Evolutionary conservation across 306 rosid genomes (phyloP).

Genomic region (Quercus wislizeni): DNA sequence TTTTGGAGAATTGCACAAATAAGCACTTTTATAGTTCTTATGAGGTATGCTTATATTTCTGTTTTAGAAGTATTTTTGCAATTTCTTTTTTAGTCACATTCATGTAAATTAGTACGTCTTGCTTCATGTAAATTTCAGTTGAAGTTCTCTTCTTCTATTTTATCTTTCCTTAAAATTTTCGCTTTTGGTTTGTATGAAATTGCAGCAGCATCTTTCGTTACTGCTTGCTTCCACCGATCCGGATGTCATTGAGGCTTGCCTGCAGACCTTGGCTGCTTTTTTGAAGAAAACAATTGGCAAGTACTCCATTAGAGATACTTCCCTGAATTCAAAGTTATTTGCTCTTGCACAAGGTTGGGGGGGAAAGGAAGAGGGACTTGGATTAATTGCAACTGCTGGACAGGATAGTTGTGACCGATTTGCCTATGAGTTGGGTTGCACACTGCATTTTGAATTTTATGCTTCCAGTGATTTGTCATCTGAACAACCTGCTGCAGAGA

Average conservation of each 20-base stretch:
- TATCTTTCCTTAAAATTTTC: slow-evolving; percentile 9
- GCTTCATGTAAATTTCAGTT: neutral
- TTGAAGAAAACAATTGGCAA: slow-evolving; percentile 91
- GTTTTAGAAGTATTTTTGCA: neutral
- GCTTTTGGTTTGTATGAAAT: slow-evolving; percentile 27
- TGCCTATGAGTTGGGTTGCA: slow-evolving; percentile 77
- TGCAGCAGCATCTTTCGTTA: slow-evolving; percentile 97
- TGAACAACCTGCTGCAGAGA: slow-evolving; percentile 37
- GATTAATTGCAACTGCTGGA: slow-evolving; percentile 76
- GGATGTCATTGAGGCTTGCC: slow-evolving; percentile 90
- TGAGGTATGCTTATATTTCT: slow-evolving; percentile 54
- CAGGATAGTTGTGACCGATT: slow-evolving; percentile 60
- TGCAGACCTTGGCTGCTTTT: slow-evolving; percentile 87
- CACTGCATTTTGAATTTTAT: slow-evolving; percentile 96
- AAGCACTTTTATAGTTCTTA: slow-evolving; percentile 94
- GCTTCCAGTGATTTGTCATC: slow-evolving; percentile 52
- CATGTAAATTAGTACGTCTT: neutral
- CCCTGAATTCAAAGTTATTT: slow-evolving; percentile 79
- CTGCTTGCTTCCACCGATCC: slow-evolving; percentile 96
- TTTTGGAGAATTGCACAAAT: slow-evolving; percentile 94
- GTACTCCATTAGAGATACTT: slow-evolving; percentile 71
- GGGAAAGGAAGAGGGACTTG: slow-evolving; percentile 99
- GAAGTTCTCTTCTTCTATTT: neutral
- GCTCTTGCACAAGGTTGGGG: slow-evolving; percentile 99
- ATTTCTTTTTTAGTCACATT: neutral